A percentile compares a stretch with the other conserved stretches of the same genome.
Evolutionary conservation across 768 basidiomycete species (phyloP).

Genomic region (Paxillus rubicundulus): DNA sequence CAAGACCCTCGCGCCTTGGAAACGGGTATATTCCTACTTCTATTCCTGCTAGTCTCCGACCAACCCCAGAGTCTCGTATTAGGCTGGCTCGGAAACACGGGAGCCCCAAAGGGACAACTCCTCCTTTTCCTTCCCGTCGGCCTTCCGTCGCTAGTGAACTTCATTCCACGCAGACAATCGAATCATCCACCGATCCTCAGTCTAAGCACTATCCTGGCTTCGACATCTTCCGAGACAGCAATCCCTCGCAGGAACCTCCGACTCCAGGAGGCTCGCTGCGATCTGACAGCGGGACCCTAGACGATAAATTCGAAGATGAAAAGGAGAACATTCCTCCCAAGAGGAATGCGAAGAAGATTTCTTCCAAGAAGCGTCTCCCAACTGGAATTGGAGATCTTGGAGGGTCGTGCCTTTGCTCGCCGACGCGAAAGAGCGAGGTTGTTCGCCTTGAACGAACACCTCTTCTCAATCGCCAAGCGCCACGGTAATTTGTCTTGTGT

Average conservation of each 20-base stretch:
- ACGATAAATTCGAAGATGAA: slow-evolving; percentile 35
- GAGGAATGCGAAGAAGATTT: slow-evolving; percentile 43
- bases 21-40: slow-evolving; percentile 28
- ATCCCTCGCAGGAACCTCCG: slow-evolving; percentile 13
- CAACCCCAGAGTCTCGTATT: slow-evolving; percentile 39
- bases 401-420: slow-evolving; percentile 1
- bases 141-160: slow-evolving; percentile 16
- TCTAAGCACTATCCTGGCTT: slow-evolving; percentile 72
- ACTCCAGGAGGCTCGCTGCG: neutral
- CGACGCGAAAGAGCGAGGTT: slow-evolving; percentile 8
- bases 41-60: slow-evolving; percentile 26
- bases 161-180: slow-evolving; percentile 34
- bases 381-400: slow-evolving; percentile 2
- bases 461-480: slow-evolving; percentile 13
- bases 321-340: slow-evolving; percentile 62
- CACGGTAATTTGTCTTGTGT: slow-evolving; percentile 15
- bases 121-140: slow-evolving; percentile 11
- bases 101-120: slow-evolving; percentile 6
- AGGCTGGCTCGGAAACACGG: slow-evolving; percentile 14
- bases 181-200: slow-evolving; percentile 44
- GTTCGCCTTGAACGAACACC: slow-evolving; percentile 13
- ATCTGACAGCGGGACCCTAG: slow-evolving; percentile 1
- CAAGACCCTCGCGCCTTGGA: slow-evolving; percentile 32
- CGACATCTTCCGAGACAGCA: slow-evolving; percentile 48
- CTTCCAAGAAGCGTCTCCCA: slow-evolving; percentile 22